Conservation (phyloP, 805 yeast species). For the Maudiozyma turicensis region DNA sequence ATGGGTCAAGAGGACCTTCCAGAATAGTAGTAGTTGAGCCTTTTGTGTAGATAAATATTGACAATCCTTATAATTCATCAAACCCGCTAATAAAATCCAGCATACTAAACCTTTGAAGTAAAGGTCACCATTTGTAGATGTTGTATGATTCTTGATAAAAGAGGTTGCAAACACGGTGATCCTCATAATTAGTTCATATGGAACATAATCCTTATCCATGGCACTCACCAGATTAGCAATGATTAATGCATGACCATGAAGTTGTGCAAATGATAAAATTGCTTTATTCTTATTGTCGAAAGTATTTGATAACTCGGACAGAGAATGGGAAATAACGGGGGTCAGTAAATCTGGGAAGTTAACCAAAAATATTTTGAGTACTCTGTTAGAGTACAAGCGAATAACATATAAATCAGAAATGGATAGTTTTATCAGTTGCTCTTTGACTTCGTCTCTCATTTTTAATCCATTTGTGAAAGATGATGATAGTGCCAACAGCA, state of each 20-base stretch:
- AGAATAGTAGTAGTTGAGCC: slow-evolving; percentile 49
- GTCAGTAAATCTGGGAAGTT: slow-evolving; percentile 31
- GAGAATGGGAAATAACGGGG: slow-evolving; percentile 29
- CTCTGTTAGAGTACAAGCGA: slow-evolving; percentile 34
- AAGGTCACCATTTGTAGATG: slow-evolving; percentile 25
- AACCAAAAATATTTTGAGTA: slow-evolving; percentile 26
- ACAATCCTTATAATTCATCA: slow-evolving; percentile 49
- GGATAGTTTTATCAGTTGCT: slow-evolving; percentile 30
- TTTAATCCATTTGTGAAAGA: slow-evolving; percentile 22
- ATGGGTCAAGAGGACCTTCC: slow-evolving; percentile 52
- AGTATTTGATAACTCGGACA: slow-evolving; percentile 29
- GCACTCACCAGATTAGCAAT: slow-evolving; percentile 30
- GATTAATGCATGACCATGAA: slow-evolving; percentile 34
- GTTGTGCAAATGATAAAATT: slow-evolving; percentile 23
- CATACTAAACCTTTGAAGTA: slow-evolving; percentile 35
- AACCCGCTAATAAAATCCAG: slow-evolving; percentile 57
- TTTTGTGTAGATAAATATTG: slow-evolving; percentile 44
- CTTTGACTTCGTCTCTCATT: slow-evolving; percentile 25
- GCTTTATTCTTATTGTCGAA: slow-evolving; percentile 20
- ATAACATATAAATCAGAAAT: slow-evolving; percentile 32
- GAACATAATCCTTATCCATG: slow-evolving; percentile 35
- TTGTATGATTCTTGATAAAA: slow-evolving; percentile 32
- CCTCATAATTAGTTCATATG: slow-evolving; percentile 36
- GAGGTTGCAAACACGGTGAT: slow-evolving; percentile 37
- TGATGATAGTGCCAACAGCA: slow-evolving; percentile 21